Conservation (phyloP, 106 monocot species). For the Dendrobium huoshanense region DNA sequence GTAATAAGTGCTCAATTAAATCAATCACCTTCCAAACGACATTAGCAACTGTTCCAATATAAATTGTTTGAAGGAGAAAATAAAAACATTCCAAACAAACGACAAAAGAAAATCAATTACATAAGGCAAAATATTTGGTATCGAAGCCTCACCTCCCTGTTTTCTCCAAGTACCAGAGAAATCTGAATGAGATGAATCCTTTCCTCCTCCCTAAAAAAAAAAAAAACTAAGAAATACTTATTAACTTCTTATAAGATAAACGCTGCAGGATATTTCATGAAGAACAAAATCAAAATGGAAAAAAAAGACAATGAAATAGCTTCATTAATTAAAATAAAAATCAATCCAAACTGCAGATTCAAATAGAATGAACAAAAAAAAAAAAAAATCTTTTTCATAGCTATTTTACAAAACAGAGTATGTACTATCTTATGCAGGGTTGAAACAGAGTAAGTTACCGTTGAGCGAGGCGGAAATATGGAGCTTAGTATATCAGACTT, state of each 20-base stretch:
- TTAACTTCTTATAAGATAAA: neutral
- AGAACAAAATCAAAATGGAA: neutral
- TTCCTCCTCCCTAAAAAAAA: conserved; percentile 3
- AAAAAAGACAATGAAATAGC: neutral
- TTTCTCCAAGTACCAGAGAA: neutral
- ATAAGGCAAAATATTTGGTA: too few species aligned
- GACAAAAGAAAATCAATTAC: neutral
- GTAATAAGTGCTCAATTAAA: neutral
- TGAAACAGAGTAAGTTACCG: conserved; percentile 2
- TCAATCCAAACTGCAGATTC: neutral
- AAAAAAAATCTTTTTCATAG: neutral
- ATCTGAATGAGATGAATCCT: conserved; percentile 3
- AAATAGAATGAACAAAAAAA: neutral
- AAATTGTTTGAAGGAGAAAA: too few species aligned
- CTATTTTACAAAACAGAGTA: neutral
- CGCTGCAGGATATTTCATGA: neutral
- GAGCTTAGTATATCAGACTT: conserved; percentile 10
- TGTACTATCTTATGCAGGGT: neutral
- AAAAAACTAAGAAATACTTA: neutral
- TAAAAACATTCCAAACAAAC: too few species aligned
- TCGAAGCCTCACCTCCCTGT: neutral
- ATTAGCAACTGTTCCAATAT: too few species aligned
- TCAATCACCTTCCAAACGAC: neutral
- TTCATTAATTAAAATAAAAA: neutral
- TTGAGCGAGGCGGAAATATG: neutral